Evolutionary conservation across 1,284 basidiomycete genomes (phyloP).

Genomic region (Cryptococcus deneoformans): DNA sequence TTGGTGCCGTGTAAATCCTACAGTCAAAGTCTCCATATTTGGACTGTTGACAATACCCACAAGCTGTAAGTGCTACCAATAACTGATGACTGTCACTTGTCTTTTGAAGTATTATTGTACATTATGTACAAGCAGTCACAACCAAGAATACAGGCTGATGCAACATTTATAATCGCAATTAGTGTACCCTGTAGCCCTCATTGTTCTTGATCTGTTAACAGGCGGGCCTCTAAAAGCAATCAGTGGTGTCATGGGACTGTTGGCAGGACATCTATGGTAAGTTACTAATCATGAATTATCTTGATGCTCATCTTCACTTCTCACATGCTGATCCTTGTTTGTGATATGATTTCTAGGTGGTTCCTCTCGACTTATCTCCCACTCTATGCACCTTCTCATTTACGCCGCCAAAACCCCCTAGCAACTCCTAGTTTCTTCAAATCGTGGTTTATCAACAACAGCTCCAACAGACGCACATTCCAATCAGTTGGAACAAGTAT

Average conservation of each 20-base stretch:
- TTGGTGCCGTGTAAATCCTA: conserved; percentile 45
- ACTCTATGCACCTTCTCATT: conserved; percentile 30
- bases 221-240: conserved; percentile 36
- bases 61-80: conserved; percentile 30
- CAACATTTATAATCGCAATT: neutral
- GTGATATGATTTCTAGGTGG: conserved; percentile 34
- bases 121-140: too few species aligned
- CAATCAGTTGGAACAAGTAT: conserved; percentile 4
- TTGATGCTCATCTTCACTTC: neutral
- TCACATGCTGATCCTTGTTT: neutral
- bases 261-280: conserved; percentile 46
- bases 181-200: conserved; percentile 45
- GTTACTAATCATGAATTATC: neutral
- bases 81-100: neutral
- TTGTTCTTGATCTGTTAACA: conserved; percentile 40
- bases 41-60: conserved; percentile 45
- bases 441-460: conserved; percentile 12
- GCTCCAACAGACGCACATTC: neutral
- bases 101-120: neutral
- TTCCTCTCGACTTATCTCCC: conserved; percentile 45
- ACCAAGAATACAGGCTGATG: neutral
- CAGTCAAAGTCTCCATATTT: conserved; percentile 44
- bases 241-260: conserved; percentile 36
- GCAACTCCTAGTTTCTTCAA: conserved; percentile 31
- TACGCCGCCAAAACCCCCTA: conserved; percentile 40